Base-by-base conservation (phyloP, 495 filamentous ascomycete genomes). In the Lepraria neglecta region DNA sequence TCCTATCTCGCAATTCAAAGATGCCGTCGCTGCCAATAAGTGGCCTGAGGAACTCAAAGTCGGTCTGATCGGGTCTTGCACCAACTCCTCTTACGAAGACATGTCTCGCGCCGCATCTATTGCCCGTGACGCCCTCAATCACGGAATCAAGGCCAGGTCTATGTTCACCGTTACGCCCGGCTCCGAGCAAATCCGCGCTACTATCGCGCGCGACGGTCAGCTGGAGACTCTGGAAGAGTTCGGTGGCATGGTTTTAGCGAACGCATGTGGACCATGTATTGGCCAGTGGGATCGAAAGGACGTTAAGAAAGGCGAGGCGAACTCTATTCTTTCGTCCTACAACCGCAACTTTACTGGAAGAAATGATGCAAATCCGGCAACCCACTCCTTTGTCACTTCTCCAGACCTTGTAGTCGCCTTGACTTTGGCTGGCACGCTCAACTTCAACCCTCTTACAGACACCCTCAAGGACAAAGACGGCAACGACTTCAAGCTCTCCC, bases 261-360 rank as follows among this genome's bases (percentile, higher is more conserved):
- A 97, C 75, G 94, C 94, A 66, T 98, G 94, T 72, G 94, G 91
- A 67, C 82, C 82, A 67, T 86, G 83, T 76, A 86, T 85, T 72
- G 81, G 80, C 61, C 94, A 98, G 78, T 98, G 94, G 94, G 91
- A 96, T 75, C 88, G 92, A 69, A 79, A 78, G 69, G 92, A 97
- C 65, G 90, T 97, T 43, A 90, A 92, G 83, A 97, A 98, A 85
- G 95, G 95, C 66, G 90, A 92, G 72, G 77, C 91, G 66, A 98
- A 98, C 84, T 92, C 91, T 19, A 96, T 96, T 75, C 82, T 96
- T 72, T 95, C 89, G 40, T 96, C 91, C 46, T 94, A 96, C 84
- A 96, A 95, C 84, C 91, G 94, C 77, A 99, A 99, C 84, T 99
- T 99, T 81, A 97, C 92, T 68, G 94, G 94, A 67, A 91, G 94